Percentiles rank a stretch among this genome's conserved stretches.
Conservation (phyloP, 306 rosid species). For the Hippophae tibetana region DNA sequence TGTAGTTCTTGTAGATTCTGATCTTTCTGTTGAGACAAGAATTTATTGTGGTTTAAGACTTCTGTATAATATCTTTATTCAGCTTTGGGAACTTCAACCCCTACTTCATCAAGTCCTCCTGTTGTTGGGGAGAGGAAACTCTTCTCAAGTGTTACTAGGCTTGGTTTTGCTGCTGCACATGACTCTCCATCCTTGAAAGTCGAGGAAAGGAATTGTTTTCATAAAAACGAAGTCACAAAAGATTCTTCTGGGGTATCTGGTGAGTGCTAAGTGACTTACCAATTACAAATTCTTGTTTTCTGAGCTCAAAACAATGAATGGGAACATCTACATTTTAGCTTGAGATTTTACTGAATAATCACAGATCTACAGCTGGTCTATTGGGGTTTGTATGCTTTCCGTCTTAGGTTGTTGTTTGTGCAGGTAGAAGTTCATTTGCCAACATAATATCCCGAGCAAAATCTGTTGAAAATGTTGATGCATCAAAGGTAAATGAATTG, state of each 20-base stretch:
- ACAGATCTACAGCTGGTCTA: too few relatives aligned
- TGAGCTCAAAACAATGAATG: too few relatives aligned
- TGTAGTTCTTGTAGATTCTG: neutral
- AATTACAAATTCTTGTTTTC: neutral
- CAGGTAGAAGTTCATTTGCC: conserved; percentile 59
- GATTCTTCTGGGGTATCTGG: conserved; percentile 41
- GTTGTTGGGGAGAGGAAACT: conserved; percentile 60
- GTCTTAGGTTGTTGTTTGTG: conserved; percentile 11
- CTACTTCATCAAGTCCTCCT: conserved; percentile 59
- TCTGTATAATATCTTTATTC: conserved; percentile 13
- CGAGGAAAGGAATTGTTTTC: conserved; percentile 41
- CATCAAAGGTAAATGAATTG: conserved; percentile 49
- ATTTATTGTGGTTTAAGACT: too few relatives aligned
- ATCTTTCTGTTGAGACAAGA: too few relatives aligned
- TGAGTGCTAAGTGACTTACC: conserved; percentile 15
- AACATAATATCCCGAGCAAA: conserved; percentile 56
- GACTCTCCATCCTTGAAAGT: conserved; percentile 72
- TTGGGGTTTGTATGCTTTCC: too few relatives aligned
- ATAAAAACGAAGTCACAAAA: conserved; percentile 12
- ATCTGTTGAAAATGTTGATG: conserved; percentile 30
- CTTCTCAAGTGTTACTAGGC: conserved; percentile 76
- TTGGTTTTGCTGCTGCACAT: conserved; percentile 93
- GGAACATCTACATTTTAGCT: too few relatives aligned
- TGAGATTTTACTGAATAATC: too few relatives aligned
- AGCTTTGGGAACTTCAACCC: conserved; percentile 73